Percentiles rank a stretch among this genome's conserved stretches.
phyloP scores from a whole-genome alignment of 495 filamentous ascomycete species.

The Podospora pseudocomata region DNA sequence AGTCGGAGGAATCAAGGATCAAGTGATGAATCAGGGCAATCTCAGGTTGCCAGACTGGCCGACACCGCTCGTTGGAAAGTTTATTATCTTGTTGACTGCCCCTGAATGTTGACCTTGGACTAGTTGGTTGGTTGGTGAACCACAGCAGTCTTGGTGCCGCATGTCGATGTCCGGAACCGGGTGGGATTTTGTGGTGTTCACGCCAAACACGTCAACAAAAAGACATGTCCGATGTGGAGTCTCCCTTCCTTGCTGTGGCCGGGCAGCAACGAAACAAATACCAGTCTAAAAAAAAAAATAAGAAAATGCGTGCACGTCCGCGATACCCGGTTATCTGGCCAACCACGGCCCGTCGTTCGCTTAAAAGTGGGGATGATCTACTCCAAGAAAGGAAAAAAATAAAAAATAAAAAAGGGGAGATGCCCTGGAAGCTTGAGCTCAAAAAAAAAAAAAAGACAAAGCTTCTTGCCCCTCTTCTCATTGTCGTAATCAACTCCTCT shows the following conservation, averaged over 20 bases:
- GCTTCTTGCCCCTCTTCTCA: conserved; percentile 15
- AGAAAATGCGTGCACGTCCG: neutral
- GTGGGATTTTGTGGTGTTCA: neutral
- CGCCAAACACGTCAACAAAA: conserved; percentile 4
- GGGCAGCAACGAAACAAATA: conserved; percentile 1
- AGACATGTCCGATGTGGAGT: conserved; percentile 2
- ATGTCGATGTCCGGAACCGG: conserved; percentile 2
- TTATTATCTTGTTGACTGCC: neutral
- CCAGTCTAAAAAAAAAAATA: neutral
- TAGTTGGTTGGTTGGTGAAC: neutral
- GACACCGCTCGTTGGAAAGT: too few species aligned
- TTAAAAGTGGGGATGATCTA: neutral
- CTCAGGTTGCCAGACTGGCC: too few species aligned
- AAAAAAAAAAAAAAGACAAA: conserved; percentile 7
- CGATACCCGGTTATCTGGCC: neutral
- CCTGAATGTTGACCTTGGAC: neutral
- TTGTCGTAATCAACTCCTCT: conserved; percentile 13
- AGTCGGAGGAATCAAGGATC: neutral
- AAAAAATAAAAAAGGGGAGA: conserved; percentile 12
- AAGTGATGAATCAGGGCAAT: neutral
- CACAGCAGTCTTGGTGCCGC: neutral
- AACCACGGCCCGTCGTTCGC: neutral
- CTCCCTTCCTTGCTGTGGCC: neutral
- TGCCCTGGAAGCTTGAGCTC: neutral
- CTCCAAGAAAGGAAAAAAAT: conserved; percentile 7